These are phyloP conservation scores for Moniliophthora roreri DNA, from an alignment of 1,284 basidiomycete species.

Conservation along the genomic window DNA sequence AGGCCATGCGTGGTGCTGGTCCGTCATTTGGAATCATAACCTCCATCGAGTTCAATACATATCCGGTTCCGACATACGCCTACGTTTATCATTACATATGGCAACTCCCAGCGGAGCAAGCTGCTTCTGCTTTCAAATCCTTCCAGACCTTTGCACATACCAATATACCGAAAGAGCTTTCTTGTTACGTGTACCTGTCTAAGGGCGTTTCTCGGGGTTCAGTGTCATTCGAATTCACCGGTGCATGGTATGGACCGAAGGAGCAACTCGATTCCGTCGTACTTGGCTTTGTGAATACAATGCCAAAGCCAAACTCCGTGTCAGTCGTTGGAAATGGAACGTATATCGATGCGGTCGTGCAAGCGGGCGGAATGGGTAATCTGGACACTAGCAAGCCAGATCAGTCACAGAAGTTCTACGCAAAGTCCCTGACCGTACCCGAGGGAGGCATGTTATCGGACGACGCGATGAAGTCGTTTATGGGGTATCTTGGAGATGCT, in stretches of 20 bases:
- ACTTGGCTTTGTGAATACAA: not conserved
- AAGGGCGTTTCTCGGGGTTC: constrained; percentile 4
- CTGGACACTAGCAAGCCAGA: not conserved
- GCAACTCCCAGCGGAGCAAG: constrained; percentile 12
- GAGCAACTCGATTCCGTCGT: not conserved
- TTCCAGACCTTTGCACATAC: constrained; percentile 16
- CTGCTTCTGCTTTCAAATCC: constrained; percentile 15
- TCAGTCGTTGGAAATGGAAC: not conserved
- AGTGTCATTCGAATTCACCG: constrained; percentile 8
- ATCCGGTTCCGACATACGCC: constrained; percentile 22
- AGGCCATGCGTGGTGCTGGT: constrained; percentile 31
- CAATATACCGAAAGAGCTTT: constrained; percentile 3
- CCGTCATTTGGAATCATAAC: constrained; percentile 33
- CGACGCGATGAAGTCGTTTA: constrained; percentile 9
- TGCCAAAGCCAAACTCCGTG: not conserved
- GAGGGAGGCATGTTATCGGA: constrained; percentile 1
- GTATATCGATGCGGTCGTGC: not conserved
- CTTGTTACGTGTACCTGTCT: constrained; percentile 14
- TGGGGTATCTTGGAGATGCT: constrained; percentile 10
- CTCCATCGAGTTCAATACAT: constrained; percentile 26
- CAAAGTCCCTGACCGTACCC: constrained; percentile 21
- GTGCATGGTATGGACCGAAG: constrained; percentile 10
- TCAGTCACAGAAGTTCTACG: constrained; percentile 27
- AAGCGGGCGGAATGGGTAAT: not conserved
- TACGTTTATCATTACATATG: constrained; percentile 20